Evolutionary conservation across 805 yeast genomes (phyloP), one percentile per base, ranked within the genome.

Genomic region (Helenozyma baotianmanensis): DNA sequence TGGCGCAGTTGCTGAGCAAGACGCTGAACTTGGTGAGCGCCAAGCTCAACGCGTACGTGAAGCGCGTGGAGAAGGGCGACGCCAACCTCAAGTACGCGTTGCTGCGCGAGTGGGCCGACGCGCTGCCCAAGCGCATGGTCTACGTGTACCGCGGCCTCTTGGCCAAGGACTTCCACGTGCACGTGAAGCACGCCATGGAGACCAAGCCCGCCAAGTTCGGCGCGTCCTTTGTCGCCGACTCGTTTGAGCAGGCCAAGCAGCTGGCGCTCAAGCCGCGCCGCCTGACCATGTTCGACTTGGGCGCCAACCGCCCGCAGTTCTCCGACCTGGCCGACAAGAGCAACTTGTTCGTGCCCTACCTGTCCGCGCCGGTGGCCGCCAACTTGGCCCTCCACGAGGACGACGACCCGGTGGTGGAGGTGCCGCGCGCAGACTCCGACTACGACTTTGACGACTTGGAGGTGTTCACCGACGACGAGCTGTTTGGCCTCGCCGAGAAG

Each of bases 61-160:
- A 84, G 54, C 74, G 89, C 48, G 83, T 84, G 19, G 94, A 84
- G 53, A 83, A 83, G 51, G 92, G 92, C 44, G 94, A 84, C 54
- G 69, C 77, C 40, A 71, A 76, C 26, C 67, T 84, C 48, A 72
- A 73, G 36, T 84, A 84, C 56, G 86, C 90, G 13, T 61, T 84
- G 26, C 79, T 87, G 1, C 74, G 95, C 60, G 92, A 84, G 56
- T 84, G 95, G 95, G 90, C 94, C 3, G 90, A 83, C 56, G 87
- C 90, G 12, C 78, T 87, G 2, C 95, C 95, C 32, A 80, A 84
- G 51, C 71, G 95, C 64, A 84, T 84, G 95, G 88, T 84, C 17
- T 84, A 84, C 50, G 88, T 82, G 30, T 84, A 84, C 56, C 76
- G 92, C 50, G 95, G 94, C 23, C 61, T 82, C 18, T 64, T 84